Percentiles rank a stretch among this genome's conserved stretches.
These are phyloP conservation scores for Nasturtium officinale DNA, from an alignment of 345 rosid species.

Conservation along the genomic window DNA sequence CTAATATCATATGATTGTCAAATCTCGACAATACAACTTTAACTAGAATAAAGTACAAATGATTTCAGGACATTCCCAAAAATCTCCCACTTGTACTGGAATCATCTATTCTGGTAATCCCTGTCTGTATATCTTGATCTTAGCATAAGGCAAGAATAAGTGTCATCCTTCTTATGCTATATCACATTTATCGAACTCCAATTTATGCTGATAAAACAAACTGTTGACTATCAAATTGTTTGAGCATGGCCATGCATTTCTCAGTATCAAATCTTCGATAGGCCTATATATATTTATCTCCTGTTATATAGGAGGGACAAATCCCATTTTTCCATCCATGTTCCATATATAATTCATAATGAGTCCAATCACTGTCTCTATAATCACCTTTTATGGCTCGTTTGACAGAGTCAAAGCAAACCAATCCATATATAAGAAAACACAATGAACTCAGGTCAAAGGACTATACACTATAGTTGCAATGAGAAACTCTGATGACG, in stretches of 20 bases:
- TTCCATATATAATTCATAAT: background rate
- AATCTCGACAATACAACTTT: too few species aligned
- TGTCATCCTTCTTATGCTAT: background rate
- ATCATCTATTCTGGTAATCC: too few species aligned
- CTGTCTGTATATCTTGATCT: background rate
- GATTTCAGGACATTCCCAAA: too few species aligned
- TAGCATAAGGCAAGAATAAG: background rate
- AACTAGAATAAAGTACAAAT: too few species aligned
- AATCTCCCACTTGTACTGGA: background rate
- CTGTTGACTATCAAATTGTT: too few species aligned
- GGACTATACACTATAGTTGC: background rate
- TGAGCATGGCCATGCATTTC: background rate
- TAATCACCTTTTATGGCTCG: background rate
- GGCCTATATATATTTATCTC: too few species aligned
- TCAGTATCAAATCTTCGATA: background rate
- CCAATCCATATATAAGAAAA: background rate
- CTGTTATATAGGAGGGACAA: too few species aligned
- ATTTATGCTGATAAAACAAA: background rate
- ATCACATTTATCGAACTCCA: background rate
- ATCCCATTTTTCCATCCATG: background rate
- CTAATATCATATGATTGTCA: too few species aligned
- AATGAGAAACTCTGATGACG: background rate
- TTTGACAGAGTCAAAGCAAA: background rate
- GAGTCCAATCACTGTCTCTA: background rate
- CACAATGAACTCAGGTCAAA: background rate